Conservation (phyloP, 495 filamentous ascomycete genomes). For the Hyaloscypha variabilis region DNA sequence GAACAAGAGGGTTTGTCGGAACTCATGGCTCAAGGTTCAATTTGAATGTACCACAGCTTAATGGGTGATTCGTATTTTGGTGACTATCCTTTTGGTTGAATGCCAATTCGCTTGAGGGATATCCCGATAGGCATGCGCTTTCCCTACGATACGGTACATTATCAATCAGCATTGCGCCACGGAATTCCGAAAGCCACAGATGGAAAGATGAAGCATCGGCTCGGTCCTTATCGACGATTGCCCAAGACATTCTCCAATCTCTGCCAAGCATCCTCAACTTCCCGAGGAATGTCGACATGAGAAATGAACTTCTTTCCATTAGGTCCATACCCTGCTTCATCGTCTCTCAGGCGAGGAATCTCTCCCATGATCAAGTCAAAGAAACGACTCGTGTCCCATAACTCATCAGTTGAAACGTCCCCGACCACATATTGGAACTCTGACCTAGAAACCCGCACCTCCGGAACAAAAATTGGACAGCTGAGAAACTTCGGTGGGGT, state of each 20-base stretch:
- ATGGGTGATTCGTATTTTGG: no score
- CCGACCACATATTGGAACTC: constrained; percentile 23
- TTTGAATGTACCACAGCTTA: no score
- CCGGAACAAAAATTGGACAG: constrained; percentile 38
- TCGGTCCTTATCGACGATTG: constrained; percentile 1
- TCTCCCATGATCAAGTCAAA: constrained; percentile 23
- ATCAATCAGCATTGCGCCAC: no score
- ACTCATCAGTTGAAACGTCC: not conserved
- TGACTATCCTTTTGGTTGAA: no score
- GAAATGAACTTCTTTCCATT: constrained; percentile 39
- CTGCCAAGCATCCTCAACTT: constrained; percentile 36
- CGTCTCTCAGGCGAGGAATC: constrained; percentile 36
- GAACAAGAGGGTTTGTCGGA: no score
- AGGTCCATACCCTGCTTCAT: constrained; percentile 41
- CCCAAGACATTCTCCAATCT: constrained; percentile 11
- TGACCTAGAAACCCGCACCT: constrained; percentile 17
- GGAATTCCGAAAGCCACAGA: no score
- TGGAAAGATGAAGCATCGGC: not conserved
- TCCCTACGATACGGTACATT: no score
- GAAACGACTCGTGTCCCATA: constrained; percentile 35
- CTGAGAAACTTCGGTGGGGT: constrained; percentile 30
- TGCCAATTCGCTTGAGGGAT: no score
- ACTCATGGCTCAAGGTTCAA: no score
- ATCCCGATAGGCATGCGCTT: no score
- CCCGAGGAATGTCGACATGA: constrained; percentile 38